Evolutionary conservation across 2,329 filamentous ascomycete genomes (phyloP).

Genomic region (Juglanconis juglandina): DNA sequence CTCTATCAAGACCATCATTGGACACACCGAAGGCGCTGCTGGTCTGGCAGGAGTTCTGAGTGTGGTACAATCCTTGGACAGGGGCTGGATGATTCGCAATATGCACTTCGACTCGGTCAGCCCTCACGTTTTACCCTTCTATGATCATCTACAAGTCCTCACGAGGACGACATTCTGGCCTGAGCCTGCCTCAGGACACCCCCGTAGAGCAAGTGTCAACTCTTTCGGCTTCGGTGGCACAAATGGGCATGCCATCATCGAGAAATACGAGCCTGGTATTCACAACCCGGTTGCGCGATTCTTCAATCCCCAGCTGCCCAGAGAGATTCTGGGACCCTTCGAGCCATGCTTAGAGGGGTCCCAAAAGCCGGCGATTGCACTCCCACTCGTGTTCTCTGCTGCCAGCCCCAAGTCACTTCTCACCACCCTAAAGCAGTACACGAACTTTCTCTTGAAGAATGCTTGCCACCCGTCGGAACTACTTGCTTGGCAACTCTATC

Average conservation of each 20-base stretch:
- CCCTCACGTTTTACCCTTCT: constrained; percentile 36
- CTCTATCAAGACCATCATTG: constrained; percentile 43
- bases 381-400: constrained; percentile 38
- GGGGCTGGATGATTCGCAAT: constrained; percentile 39
- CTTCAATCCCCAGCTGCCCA: not conserved
- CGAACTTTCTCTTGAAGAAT: constrained; percentile 27
- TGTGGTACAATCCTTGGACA: constrained; percentile 37
- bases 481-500: constrained; percentile 32
- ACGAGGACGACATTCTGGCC: constrained; percentile 34
- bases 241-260: constrained; percentile 42
- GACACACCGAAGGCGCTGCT: constrained; percentile 48
- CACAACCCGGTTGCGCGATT: constrained; percentile 23
- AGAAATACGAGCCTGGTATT: constrained; percentile 33
- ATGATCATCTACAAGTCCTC: constrained; percentile 31
- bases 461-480: constrained; percentile 14
- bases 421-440: constrained; percentile 25
- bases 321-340: not conserved
- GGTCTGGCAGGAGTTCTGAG: constrained; percentile 48
- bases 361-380: constrained; percentile 8
- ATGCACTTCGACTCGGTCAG: constrained; percentile 40
- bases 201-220: constrained; percentile 41
- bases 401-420: constrained; percentile 32
- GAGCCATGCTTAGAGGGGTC: not conserved
- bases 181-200: constrained; percentile 29
- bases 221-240: constrained; percentile 45